Base-by-base conservation (phyloP, 2,329 filamentous ascomycete species). In the Verticillium isaacii region DNA sequence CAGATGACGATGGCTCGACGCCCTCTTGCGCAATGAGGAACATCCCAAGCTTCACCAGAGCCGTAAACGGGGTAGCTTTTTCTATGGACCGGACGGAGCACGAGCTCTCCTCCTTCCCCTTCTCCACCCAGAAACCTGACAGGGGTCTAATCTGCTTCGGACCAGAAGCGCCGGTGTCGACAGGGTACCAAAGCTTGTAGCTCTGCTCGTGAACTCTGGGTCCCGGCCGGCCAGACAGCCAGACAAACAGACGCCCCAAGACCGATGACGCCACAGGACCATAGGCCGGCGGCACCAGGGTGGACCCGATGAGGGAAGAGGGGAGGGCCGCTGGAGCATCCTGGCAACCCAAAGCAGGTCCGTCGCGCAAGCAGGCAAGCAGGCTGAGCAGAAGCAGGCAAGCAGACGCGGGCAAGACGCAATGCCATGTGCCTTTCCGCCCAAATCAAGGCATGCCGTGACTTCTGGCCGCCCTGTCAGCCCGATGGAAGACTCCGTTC, bases 201-300 rank as follows among this genome's bases (percentile, higher is more conserved):
- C 45, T 12, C 23, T 12, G 19, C 45, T 50, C 45, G 45, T 50
- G n/a, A 50, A 23, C 45, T 50, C 45, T 50, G 45, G 17, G 11
- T 25, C n/a, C 45, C 19, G n/a, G 39, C 45, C 45, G 5, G 11
- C 37, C 37, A 56, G 19, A 37, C 55, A 56, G 23, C 15, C 25
- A 32, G 55, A 50, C 19, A 25, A 14, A 9, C 37, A 50, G 45
- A n/a, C 57, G 52, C 32, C 12, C 63, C 63, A 65, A 65, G 64
- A 65, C 64, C 64, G 60, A 65, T 65, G 64, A 65, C 64, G 64
- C 62, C 55, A 61, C 57, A 56, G 56, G 57, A 58, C 56, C 23
- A n/a, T 50, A n/a, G 19, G 45, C 12, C 6, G n/a, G 45, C 45
- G 9, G 45, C 45, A 50, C n/a, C 45, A 50, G 11, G 39, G 45